Evolutionary conservation across 805 yeast species (phyloP).

Genomic region (Starmerella apicola): DNA sequence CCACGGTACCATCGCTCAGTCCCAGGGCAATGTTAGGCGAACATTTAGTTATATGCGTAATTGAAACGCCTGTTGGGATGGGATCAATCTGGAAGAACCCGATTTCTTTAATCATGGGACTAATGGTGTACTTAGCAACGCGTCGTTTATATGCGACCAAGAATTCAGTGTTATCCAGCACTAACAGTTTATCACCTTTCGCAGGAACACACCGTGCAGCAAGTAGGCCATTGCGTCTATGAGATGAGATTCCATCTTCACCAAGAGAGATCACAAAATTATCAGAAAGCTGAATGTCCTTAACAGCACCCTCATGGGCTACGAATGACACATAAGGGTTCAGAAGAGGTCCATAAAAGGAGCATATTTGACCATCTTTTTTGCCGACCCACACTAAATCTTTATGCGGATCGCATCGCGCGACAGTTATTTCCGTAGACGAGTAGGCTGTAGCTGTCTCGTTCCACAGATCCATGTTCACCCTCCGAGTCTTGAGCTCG

Average conservation of each 20-base stretch:
- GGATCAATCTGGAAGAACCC: slow-evolving; percentile 23
- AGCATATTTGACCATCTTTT: slow-evolving; percentile 31
- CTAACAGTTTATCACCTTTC: slow-evolving; percentile 18
- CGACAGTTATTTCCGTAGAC: slow-evolving; percentile 31
- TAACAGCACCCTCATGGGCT: slow-evolving; percentile 40
- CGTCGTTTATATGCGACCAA: slow-evolving; percentile 26
- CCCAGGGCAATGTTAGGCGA: slow-evolving; percentile 28
- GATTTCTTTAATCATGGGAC: slow-evolving; percentile 28
- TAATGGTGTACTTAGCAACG: slow-evolving; percentile 25
- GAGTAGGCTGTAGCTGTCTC: slow-evolving; percentile 17
- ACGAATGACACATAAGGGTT: slow-evolving; percentile 46
- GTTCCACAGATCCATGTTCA: slow-evolving; percentile 22
- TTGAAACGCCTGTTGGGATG: slow-evolving; percentile 14
- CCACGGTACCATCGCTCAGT: slow-evolving; percentile 26
- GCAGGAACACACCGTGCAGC: slow-evolving; percentile 27
- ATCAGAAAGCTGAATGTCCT: slow-evolving; percentile 41
- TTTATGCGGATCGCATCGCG: slow-evolving; percentile 20
- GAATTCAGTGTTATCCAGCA: slow-evolving; percentile 27
- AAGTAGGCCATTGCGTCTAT: slow-evolving; percentile 46
- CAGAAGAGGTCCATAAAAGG: slow-evolving; percentile 36
- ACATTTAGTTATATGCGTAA: slow-evolving; percentile 25
- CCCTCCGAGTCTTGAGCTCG: neutral
- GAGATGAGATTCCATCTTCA: slow-evolving; percentile 38
- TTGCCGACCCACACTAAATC: slow-evolving; percentile 85
- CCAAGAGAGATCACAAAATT: slow-evolving; percentile 50